Conservation (phyloP, 352 stramenopile genomes). For the Achlya hypogyna region DNA sequence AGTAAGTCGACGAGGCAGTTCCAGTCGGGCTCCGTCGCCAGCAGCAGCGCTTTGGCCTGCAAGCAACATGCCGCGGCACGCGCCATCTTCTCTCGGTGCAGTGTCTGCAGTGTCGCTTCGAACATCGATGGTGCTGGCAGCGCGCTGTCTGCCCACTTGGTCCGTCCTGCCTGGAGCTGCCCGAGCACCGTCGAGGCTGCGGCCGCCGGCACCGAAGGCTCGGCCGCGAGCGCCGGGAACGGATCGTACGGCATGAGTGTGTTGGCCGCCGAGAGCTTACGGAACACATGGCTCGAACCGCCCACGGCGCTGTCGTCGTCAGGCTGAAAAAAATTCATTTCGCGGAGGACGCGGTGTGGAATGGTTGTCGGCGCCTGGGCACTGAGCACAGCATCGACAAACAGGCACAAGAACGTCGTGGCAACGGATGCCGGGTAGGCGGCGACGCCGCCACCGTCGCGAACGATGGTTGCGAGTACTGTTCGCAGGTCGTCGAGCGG, state of each 20-base stretch:
- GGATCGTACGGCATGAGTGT: not conserved
- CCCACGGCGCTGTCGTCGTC: not conserved
- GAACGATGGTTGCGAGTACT: slow-evolving; percentile 41
- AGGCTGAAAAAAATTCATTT: slow-evolving; percentile 20
- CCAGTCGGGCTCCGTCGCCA: slow-evolving; percentile 21
- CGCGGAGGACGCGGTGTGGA: slow-evolving; percentile 56
- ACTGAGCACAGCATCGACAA: slow-evolving; percentile 54
- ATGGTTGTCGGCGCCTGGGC: slow-evolving; percentile 54
- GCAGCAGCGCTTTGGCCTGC: not conserved
- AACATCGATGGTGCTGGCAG: not conserved
- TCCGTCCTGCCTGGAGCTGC: not conserved
- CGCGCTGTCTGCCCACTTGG: not conserved
- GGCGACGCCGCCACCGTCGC: slow-evolving; percentile 46
- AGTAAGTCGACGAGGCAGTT: slow-evolving; percentile 57
- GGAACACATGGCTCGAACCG: not conserved
- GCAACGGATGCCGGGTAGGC: slow-evolving; percentile 61
- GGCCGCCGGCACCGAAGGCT: not conserved
- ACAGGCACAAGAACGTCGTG: slow-evolving; percentile 54
- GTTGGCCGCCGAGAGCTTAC: slow-evolving; percentile 4
- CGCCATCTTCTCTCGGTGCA: not conserved
- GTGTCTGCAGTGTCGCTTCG: not conserved
- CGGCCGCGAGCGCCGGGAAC: not conserved
- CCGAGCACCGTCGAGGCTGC: not conserved
- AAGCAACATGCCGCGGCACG: not conserved
- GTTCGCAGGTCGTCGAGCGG: slow-evolving; percentile 40